Conservation (phyloP, 805 yeast species). For the Hanseniaspora pseudoguilliermondii region DNA sequence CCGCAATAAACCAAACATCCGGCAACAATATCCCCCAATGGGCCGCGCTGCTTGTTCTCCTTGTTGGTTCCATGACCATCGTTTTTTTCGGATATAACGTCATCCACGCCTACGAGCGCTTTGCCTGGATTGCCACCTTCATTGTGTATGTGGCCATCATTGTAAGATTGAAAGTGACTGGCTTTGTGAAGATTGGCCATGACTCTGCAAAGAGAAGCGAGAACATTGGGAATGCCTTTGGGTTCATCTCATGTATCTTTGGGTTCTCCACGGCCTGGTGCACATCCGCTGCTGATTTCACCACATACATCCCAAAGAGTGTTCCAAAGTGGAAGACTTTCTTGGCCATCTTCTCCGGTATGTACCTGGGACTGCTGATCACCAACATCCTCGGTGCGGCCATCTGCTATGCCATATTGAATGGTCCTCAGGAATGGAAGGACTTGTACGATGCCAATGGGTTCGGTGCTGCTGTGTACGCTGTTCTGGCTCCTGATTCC, state of each 20-base stretch:
- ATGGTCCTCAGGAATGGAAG: conserved; percentile 23
- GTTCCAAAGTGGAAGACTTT: conserved; percentile 49
- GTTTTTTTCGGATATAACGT: conserved; percentile 74
- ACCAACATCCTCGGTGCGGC: conserved; percentile 79
- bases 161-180: conserved; percentile 57
- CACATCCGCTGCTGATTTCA: conserved; percentile 83
- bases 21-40: conserved; percentile 55
- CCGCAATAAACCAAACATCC: conserved; percentile 49
- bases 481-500: conserved; percentile 63
- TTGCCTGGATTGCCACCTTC: conserved; percentile 75
- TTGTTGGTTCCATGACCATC: conserved; percentile 53
- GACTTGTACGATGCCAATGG: conserved; percentile 40
- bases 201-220: conserved; percentile 47
- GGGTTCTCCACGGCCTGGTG: conserved; percentile 95
- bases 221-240: conserved; percentile 63
- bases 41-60: conserved; percentile 74
- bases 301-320: conserved; percentile 67
- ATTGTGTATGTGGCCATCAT: conserved; percentile 64
- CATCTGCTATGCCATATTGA: conserved; percentile 26
- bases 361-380: conserved; percentile 54
- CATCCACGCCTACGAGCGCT: conserved; percentile 71
- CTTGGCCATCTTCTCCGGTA: conserved; percentile 48
- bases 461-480: conserved; percentile 74
- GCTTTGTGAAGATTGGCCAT: conserved; percentile 46
- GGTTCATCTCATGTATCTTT: conserved; percentile 71